Evolutionary conservation across 2,329 filamentous ascomycete genomes (phyloP).

Genomic region (Hypoxylon sp.): DNA sequence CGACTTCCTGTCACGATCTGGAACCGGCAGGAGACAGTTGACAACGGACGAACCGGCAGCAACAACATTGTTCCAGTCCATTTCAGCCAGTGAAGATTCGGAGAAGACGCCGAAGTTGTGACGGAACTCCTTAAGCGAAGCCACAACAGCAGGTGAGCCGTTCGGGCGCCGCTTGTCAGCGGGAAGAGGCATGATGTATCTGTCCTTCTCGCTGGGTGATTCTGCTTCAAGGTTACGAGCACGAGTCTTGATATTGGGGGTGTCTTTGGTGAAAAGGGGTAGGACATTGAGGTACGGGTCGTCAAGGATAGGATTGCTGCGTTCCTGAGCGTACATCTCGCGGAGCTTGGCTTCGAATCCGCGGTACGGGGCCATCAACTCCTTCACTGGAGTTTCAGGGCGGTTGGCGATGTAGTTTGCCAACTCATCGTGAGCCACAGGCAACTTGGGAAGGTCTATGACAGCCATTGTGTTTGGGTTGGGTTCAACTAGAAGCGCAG

Average conservation of each 20-base stretch:
- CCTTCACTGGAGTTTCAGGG: constrained; percentile 66
- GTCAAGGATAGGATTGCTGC: constrained; percentile 69
- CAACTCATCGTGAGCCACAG: constrained; percentile 63
- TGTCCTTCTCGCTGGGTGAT: constrained; percentile 71
- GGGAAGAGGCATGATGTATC: constrained; percentile 78
- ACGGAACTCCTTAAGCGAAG: constrained; percentile 78
- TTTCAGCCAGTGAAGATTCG: constrained; percentile 80
- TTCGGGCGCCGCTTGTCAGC: constrained; percentile 72
- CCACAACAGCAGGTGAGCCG: constrained; percentile 77
- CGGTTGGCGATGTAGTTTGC: constrained; percentile 69
- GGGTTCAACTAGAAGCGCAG: constrained; percentile 4
- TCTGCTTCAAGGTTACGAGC: constrained; percentile 73
- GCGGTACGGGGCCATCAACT: constrained; percentile 77
- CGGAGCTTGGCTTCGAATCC: constrained; percentile 77
- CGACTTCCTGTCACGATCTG: constrained; percentile 71
- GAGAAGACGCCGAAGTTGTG: constrained; percentile 87
- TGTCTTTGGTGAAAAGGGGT: constrained; percentile 73
- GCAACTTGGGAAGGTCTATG: constrained; percentile 61
- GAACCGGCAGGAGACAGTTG: constrained; percentile 82
- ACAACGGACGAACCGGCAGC: constrained; percentile 86
- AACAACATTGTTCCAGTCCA: constrained; percentile 87
- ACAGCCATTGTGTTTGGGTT: constrained; percentile 55
- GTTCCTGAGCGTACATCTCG: constrained; percentile 78
- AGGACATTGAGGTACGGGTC: constrained; percentile 74
- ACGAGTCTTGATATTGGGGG: constrained; percentile 71